Evolutionary conservation across 768 basidiomycete genomes (phyloP).

Genomic region (Mycena venus): DNA sequence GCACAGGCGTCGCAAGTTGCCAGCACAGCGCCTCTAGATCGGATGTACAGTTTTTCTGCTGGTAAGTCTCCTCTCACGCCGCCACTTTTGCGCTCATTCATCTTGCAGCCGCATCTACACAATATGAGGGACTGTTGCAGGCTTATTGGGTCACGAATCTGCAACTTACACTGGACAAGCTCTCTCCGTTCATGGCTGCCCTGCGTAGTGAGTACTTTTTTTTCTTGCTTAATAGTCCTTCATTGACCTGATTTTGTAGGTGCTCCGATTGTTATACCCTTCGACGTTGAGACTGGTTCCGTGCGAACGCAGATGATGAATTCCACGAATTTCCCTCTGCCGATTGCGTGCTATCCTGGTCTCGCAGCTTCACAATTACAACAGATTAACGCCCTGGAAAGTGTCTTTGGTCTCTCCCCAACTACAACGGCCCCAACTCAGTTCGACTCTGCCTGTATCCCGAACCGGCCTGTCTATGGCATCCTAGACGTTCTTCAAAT

Average conservation of each 20-base stretch:
- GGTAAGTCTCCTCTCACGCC: slow-evolving; percentile 54
- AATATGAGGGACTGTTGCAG: slow-evolving; percentile 60
- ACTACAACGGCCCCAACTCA: slow-evolving; percentile 42
- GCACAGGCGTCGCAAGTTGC: slow-evolving; percentile 61
- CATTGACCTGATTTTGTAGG: slow-evolving; percentile 12
- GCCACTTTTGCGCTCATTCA: slow-evolving; percentile 3
- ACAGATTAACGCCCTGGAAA: slow-evolving; percentile 63
- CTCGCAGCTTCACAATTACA: slow-evolving; percentile 55
- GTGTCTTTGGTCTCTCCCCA: slow-evolving; percentile 64
- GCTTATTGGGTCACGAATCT: slow-evolving; percentile 70
- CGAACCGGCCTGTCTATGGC: slow-evolving; percentile 73
- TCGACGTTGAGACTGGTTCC: slow-evolving; percentile 41
- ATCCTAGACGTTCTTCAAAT: slow-evolving; percentile 69
- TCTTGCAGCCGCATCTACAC: slow-evolving; percentile 67
- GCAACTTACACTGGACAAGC: slow-evolving; percentile 56
- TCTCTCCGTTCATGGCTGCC: slow-evolving; percentile 61
- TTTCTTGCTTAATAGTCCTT: slow-evolving; percentile 59
- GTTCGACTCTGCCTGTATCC: slow-evolving; percentile 67
- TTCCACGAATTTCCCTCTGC: slow-evolving; percentile 68
- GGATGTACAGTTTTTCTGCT: slow-evolving; percentile 71
- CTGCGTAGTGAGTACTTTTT: slow-evolving; percentile 53
- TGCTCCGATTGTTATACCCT: slow-evolving; percentile 33
- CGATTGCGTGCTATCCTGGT: slow-evolving; percentile 72
- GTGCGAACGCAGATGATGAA: slow-evolving; percentile 57
- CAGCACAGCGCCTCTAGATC: slow-evolving; percentile 59